phyloP scores from a whole-genome alignment of 2,329 filamentous ascomycete genomes.

The Hymenoscyphus fructigenus region DNA sequence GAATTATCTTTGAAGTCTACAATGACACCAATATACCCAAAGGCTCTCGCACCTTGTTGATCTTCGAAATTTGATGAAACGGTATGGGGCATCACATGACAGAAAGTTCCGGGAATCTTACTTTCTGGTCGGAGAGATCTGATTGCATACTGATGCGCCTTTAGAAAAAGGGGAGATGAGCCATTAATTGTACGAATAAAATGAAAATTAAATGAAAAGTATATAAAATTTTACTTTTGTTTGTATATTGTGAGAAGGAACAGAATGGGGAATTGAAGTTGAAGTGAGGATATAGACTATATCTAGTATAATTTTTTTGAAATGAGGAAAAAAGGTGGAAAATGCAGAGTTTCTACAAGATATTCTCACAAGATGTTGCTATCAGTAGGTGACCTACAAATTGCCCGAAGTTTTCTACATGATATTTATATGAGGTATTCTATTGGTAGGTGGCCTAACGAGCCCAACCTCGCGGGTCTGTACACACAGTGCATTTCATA shows the following conservation, averaged over 20 bases:
- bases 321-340: too few species aligned
- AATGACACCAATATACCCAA: not conserved
- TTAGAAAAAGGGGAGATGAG: not conserved
- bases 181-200: constrained; percentile 2
- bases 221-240: not conserved
- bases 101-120: not conserved
- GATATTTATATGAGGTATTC: too few species aligned
- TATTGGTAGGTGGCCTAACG: too few species aligned
- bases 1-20: not conserved
- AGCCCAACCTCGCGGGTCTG: too few species aligned
- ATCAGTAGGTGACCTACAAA: too few species aligned
- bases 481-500: too few species aligned
- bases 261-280: too few species aligned
- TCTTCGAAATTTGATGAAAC: not conserved
- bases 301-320: too few species aligned
- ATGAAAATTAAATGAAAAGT: not conserved
- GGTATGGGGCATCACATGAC: not conserved
- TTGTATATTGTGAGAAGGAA: not conserved
- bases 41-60: not conserved
- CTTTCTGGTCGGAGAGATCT: not conserved
- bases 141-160: not conserved
- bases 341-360: too few species aligned
- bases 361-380: too few species aligned
- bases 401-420: too few species aligned
- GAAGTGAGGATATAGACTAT: too few species aligned